Evolutionary conservation across 768 basidiomycete genomes (phyloP).

Genomic region (Cubamyces lactineus): DNA sequence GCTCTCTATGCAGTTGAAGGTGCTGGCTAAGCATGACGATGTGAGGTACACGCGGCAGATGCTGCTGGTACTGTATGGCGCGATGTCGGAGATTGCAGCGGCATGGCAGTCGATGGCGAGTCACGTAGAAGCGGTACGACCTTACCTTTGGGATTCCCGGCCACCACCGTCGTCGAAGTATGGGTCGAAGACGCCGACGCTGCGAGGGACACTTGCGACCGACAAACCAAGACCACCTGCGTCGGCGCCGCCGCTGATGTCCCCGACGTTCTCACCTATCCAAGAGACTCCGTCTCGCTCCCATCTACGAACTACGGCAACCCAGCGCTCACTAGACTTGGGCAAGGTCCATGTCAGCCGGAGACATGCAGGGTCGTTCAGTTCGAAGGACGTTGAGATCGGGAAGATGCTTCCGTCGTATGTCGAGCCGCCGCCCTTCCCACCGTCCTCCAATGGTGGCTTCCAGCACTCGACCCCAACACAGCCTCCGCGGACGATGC

Average conservation of each 20-base stretch:
- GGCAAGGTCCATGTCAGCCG: constrained; percentile 61
- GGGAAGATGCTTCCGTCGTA: constrained; percentile 80
- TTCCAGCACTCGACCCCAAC: constrained; percentile 29
- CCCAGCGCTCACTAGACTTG: constrained; percentile 30
- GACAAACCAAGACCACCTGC: constrained; percentile 26
- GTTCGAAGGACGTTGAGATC: constrained; percentile 87
- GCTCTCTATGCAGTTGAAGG: constrained; percentile 77
- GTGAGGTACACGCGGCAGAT: constrained; percentile 88
- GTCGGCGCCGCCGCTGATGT: constrained; percentile 34
- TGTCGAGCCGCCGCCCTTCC: constrained; percentile 45
- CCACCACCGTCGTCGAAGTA: constrained; percentile 40
- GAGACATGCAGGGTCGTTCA: constrained; percentile 94
- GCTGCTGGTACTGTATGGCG: constrained; percentile 85
- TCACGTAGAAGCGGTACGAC: constrained; percentile 69
- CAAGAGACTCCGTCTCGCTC: constrained; percentile 26
- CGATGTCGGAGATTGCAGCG: constrained; percentile 82
- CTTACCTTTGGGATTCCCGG: constrained; percentile 55
- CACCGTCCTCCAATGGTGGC: constrained; percentile 47
- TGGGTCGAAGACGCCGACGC: constrained; percentile 22
- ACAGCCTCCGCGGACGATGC: constrained; percentile 33
- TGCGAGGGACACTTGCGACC: constrained; percentile 15
- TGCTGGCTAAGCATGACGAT: constrained; percentile 74
- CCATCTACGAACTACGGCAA: constrained; percentile 37
- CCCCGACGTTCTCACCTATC: constrained; percentile 35
- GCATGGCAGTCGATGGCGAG: constrained; percentile 83